Evolutionary conservation across 805 yeast genomes (phyloP), one percentile per base, ranked within the genome.

Genomic region (Danielia reshetovae): DNA sequence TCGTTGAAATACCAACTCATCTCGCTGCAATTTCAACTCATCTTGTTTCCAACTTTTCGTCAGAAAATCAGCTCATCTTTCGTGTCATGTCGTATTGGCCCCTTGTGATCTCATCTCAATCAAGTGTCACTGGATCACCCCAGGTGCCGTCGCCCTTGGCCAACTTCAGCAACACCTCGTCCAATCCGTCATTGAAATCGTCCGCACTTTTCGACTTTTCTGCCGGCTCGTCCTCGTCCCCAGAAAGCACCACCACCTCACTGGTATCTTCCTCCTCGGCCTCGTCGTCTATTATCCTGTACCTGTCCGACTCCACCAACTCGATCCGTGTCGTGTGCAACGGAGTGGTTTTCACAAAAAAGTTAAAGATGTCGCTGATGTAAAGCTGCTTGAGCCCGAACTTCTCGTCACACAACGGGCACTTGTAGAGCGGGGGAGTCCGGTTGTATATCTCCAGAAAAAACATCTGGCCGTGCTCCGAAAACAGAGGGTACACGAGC

Each of bases 311-410:
- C 25, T 62, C 68, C 26, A 57, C 38, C 11, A 66, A 42, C 45
- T 66, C 70, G 4, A 68, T 57, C 34, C 60, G 43, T 24, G 57
- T 58, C 6, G 60, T 52, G 18, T 57, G 52, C 29, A 29, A 35
- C 2, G 70, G 69, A 1, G 71, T 62, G 13, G 57, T 57, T 35
- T 62, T 65, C 24, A 67, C 64, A 36, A 68, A 67, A 39, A 54
- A 67, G 35, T 67, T 68, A 52, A 57, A 62, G 5, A 64, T 51
- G 34, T 66, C 70, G 34, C 65, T 57, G 14, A 68, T 62, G 32
- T 48, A 49, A 13, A 68, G 43, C 30, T 62, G 64, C 32, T 47
- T 51, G 26, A 67, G 47, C 13, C 52, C 56, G 36, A 68, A 67
- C 27, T 40, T 37, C 14, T 34, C 41, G 43, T 67, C 68, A 39